Evolutionary conservation across 192 early-diverging fungal species (phyloP).

Genomic region (Dimargaris xerosporica): DNA sequence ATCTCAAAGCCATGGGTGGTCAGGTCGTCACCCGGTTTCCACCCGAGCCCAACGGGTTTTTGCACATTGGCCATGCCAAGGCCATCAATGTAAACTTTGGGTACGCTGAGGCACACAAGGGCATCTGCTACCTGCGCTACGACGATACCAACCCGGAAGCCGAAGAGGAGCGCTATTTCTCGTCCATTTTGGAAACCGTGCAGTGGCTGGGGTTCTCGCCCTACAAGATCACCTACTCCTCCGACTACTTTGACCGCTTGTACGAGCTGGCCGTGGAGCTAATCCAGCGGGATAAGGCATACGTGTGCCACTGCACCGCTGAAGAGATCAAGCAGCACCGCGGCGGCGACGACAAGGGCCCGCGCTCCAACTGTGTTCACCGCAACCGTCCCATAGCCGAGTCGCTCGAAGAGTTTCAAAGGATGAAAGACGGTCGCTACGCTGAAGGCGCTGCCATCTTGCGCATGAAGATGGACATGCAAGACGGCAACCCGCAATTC

Average conservation of each 20-base stretch:
- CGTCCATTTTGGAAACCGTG: slow-evolving; percentile 83
- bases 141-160: slow-evolving; percentile 84
- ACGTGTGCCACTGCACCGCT: slow-evolving; percentile 89
- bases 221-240: slow-evolving; percentile 84
- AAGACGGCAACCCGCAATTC: slow-evolving; percentile 95
- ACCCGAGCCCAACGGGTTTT: slow-evolving; percentile 97
- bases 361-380: slow-evolving; percentile 77
- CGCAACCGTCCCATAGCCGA: slow-evolving; percentile 84
- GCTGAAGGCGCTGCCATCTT: slow-evolving; percentile 77
- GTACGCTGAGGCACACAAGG: slow-evolving; percentile 79
- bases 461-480: slow-evolving; percentile 99
- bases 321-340: slow-evolving; percentile 84
- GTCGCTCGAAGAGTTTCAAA: slow-evolving; percentile 82
- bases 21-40: slow-evolving; percentile 96
- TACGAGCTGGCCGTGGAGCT: slow-evolving; percentile 90
- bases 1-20: slow-evolving; percentile 78
- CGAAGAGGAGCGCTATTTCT: slow-evolving; percentile 93
- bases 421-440: slow-evolving; percentile 98
- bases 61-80: slow-evolving; percentile 99
- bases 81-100: slow-evolving; percentile 99
- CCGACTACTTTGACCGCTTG: slow-evolving; percentile 92
- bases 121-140: slow-evolving; percentile 81
- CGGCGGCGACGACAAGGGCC: slow-evolving; percentile 78
- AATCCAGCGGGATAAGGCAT: slow-evolving; percentile 78
- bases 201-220: slow-evolving; percentile 96